Evolutionary conservation across 2,329 filamentous ascomycete genomes (phyloP).

Genomic region (Microthyrium microscopicum): DNA sequence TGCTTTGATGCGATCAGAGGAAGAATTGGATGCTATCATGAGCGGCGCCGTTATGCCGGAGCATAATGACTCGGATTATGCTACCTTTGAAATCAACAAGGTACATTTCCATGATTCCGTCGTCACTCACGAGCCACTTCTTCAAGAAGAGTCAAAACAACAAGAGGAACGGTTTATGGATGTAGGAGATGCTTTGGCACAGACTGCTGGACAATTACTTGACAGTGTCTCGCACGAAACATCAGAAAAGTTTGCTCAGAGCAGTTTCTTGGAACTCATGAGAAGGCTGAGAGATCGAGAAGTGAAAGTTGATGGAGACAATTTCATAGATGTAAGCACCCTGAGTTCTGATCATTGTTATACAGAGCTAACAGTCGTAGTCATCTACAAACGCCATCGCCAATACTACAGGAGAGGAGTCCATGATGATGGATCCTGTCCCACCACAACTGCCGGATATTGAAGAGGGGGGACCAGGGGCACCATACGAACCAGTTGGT

Average conservation of each 20-base stretch:
- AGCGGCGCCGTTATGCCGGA: no score
- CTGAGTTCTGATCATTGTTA: no score
- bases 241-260: slow-evolving; percentile 61
- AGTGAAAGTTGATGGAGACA: slow-evolving; percentile 55
- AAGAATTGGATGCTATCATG: no score
- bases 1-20: no score
- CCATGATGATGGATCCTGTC: no score
- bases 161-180: slow-evolving; percentile 17
- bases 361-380: no score
- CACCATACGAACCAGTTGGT: no score
- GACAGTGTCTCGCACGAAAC: slow-evolving; percentile 51
- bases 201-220: slow-evolving; percentile 54
- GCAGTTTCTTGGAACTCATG: slow-evolving; percentile 63
- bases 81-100: no score
- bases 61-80: background rate
- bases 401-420: no score
- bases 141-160: slow-evolving; percentile 8
- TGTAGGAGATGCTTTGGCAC: slow-evolving; percentile 43
- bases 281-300: slow-evolving; percentile 55
- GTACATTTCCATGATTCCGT: background rate
- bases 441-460: no score
- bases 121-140: background rate
- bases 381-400: no score
- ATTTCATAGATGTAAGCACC: slow-evolving; percentile 42
- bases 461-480: no score